Percentiles rank a stretch among this genome's conserved stretches.
Evolutionary conservation across 345 rosid species (phyloP).

Genomic region (Linum lewisii): DNA sequence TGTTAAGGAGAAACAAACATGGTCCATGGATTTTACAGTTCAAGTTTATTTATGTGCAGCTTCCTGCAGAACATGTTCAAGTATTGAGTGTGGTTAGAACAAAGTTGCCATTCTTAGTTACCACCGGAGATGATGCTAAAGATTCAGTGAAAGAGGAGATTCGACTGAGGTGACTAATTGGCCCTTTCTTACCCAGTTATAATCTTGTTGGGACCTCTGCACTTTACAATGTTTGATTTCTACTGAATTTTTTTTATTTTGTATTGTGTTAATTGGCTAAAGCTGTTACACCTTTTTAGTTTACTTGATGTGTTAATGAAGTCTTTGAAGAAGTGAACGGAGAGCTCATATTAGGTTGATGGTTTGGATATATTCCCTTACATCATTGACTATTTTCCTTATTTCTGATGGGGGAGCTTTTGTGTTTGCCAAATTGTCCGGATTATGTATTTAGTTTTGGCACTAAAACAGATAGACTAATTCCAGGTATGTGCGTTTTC

Average conservation of each 20-base stretch:
- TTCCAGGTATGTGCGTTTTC: too few species aligned
- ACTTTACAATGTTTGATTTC: not conserved
- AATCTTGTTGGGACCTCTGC: not conserved
- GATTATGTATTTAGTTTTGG: too few species aligned
- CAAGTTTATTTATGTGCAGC: constrained; percentile 28
- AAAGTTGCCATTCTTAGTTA: constrained; percentile 81
- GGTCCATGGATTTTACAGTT: not conserved
- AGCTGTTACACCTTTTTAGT: too few species aligned
- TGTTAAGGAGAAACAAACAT: not conserved
- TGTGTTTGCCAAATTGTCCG: too few species aligned
- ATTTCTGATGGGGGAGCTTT: too few species aligned
- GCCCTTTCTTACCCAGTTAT: not conserved
- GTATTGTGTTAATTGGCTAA: too few species aligned
- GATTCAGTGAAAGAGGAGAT: constrained; percentile 77
- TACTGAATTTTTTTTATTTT: too few species aligned
- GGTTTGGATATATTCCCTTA: too few species aligned
- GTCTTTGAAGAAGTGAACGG: not conserved
- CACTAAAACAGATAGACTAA: too few species aligned
- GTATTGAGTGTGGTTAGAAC: constrained; percentile 67
- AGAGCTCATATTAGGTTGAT: not conserved
- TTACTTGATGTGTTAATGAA: not conserved
- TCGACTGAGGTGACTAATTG: constrained; percentile 61
- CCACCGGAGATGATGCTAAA: constrained; percentile 66
- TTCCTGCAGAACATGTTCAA: constrained; percentile 78
- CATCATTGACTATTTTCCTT: too few species aligned